Evolutionary conservation across 2,329 filamentous ascomycete genomes (phyloP), one percentile per base, ranked within the genome.

Genomic region (Xylariaceae sp.): DNA sequence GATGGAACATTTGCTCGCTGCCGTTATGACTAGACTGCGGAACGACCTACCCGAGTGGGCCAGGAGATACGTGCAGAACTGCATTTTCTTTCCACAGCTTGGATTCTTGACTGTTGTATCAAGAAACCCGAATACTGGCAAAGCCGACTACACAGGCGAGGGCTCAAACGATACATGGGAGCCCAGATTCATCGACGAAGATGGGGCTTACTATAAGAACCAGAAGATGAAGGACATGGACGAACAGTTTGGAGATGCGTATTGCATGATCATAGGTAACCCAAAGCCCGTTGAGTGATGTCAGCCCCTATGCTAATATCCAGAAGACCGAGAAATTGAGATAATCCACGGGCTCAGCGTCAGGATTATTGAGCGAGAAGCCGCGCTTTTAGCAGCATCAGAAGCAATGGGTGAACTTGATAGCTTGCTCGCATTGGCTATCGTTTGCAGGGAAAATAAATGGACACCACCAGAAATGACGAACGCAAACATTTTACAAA

Each of bases 31-130:
- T 13, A 73, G 77, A n/a, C 68, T 95, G 40, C 74, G 75, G 1
- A 60, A 63, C 11, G 69, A 71, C 1, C 67, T 92, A 14, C 83
- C 88, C 1, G 68, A 74, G 43, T 72, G 73, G 69, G 69, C 70
- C 13, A 59, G 60, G 17, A 57, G 63, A 19, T 69, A 74, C 43
- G 63, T 82, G 11, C 68, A 73, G 23, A 89, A 89, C 38, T 94
- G 94, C 46, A 83, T 92, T 13, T 95, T 92, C 59, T 84, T 94
- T 46, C 90, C 89, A 0, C 88, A 95, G 54, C 76, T 96, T 26
- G 92, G 92, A 0, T 98, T 96, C 56, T 74, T 96, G 26, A 85
- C 88, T 2, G 80, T 83, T 0, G 80, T 94, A 12, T 73, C 74
- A 2, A 61, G 81, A 3, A 76, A 88, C 50, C 64, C 70, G 11